Percentiles rank a stretch among this genome's conserved stretches.
Evolutionary conservation across 805 yeast genomes (phyloP).

Genomic region (Martiniozyma abietophila): DNA sequence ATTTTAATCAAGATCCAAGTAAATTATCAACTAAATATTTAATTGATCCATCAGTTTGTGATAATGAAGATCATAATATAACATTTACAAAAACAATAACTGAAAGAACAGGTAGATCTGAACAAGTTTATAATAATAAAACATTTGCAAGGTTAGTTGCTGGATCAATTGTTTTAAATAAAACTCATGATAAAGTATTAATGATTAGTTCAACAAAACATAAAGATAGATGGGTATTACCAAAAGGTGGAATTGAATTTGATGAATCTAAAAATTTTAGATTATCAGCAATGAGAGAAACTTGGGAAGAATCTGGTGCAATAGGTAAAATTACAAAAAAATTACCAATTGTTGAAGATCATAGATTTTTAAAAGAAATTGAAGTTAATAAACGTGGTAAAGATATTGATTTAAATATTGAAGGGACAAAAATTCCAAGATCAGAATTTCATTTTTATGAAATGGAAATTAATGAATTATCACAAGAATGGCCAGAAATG

Average conservation of each 20-base stretch:
- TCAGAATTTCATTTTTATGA: slow-evolving; percentile 88
- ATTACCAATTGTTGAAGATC: slow-evolving; percentile 62
- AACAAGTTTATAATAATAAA: slow-evolving; percentile 47
- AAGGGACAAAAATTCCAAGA: slow-evolving; percentile 39
- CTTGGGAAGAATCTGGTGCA: slow-evolving; percentile 98
- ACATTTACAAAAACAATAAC: slow-evolving; percentile 22
- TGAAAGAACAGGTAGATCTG: slow-evolving; percentile 48
- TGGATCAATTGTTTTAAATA: slow-evolving; percentile 73
- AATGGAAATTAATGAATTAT: slow-evolving; percentile 49
- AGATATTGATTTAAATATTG: slow-evolving; percentile 16
- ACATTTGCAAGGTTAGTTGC: slow-evolving; percentile 86
- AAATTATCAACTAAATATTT: slow-evolving; percentile 4
- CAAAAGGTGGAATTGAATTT: slow-evolving; percentile 90
- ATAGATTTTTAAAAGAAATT: slow-evolving; percentile 20
- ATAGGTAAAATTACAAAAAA: slow-evolving; percentile 46
- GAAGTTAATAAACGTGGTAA: slow-evolving; percentile 13
- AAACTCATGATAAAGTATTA: slow-evolving; percentile 50
- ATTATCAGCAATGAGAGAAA: slow-evolving; percentile 68
- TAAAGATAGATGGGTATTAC: slow-evolving; percentile 72
- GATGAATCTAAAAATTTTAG: slow-evolving; percentile 53
- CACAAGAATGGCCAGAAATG: slow-evolving; percentile 69
- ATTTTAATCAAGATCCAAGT: background rate
- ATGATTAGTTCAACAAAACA: slow-evolving; percentile 71
- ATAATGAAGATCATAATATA: slow-evolving; percentile 10
- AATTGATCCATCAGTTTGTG: slow-evolving; percentile 10